Evolutionary conservation across 768 basidiomycete species (phyloP).

Genomic region (Leccinum pellstonianum): DNA sequence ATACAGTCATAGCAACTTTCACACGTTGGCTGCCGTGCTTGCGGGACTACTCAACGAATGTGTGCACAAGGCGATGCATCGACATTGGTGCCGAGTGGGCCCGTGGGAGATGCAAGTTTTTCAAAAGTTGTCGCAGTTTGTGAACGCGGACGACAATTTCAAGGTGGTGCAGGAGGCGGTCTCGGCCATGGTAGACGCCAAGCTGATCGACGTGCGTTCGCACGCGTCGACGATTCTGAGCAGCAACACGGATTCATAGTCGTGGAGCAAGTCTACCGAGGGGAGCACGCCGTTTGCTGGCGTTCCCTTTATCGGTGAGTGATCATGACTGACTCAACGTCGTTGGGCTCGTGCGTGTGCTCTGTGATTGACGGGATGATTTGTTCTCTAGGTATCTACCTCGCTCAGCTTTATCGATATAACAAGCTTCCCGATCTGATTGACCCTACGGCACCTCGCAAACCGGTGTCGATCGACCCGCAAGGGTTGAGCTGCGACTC

Average conservation of each 20-base stretch:
- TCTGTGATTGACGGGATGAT: background rate
- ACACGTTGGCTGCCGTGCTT: conserved; percentile 76
- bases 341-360: too few relatives aligned
- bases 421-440: conserved; percentile 74
- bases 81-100: conserved; percentile 61
- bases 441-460: conserved; percentile 78
- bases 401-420: conserved; percentile 65
- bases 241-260: conserved; percentile 21
- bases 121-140: conserved; percentile 67
- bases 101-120: conserved; percentile 72
- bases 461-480: conserved; percentile 63
- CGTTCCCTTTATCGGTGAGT: conserved; percentile 80
- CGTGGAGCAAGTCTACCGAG: too few relatives aligned
- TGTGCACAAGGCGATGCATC: conserved; percentile 61
- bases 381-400: conserved; percentile 63
- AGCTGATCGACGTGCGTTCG: too few relatives aligned
- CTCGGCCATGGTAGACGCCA: conserved; percentile 58
- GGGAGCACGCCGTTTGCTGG: conserved; percentile 54
- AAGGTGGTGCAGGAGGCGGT: conserved; percentile 70
- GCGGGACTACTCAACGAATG: conserved; percentile 69
- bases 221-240: conserved; percentile 30
- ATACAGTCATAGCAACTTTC: conserved; percentile 74
- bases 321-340: conserved; percentile 19
- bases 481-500: conserved; percentile 61
- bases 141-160: conserved; percentile 66